Base-by-base conservation (phyloP, 345 rosid species). In the Salix koriyanagi region DNA sequence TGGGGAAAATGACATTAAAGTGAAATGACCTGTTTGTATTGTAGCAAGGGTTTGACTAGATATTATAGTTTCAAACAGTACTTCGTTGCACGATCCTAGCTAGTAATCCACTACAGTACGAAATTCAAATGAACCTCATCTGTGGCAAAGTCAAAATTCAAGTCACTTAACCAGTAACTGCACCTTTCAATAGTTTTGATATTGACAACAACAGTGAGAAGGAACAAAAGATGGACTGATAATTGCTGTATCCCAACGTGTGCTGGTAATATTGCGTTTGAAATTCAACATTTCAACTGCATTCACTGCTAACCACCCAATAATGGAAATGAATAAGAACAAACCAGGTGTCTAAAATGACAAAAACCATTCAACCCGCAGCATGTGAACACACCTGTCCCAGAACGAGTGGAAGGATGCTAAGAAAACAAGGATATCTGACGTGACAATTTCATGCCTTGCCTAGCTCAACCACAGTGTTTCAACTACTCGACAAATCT, bases 381-480 rank as follows among this genome's bases (percentile, higher is more conserved):
- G 70, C 44, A 36, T 64, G 42, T 62, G 77, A 23, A 2, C 44
- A 37, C 12, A 30, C 39, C 9, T 28, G 8, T n/a, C 25, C 62
- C 62, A 9, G 9, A 25, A n/a, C 62, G 28, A n/a, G 26, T 56
- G 26, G 62, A 26, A 23, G 26, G 48, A 26, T 6, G 36, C 6
- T 25, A 36, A 71, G 54, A 34, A 34, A 34, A 34, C 28, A 36
- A 54, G 28, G 58, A 50, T 30, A 26, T 18, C 39, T 52, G 42
- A 72, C 26, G 19, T 77, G 75, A 61, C 68, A 30, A 6, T 15
- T 64, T 30, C 67, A 76, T 18, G 37, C 67, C 26, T 78, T 37
- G 72, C 28, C 7, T 21, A 25, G 58, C 13, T 60, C 74, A 41
- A 60, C 48, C 64, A 68, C 64, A 11, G n/a, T 10, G 70, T 12